Evolutionary conservation across 129 eudicot genomes (phyloP).

Genomic region (Flaveria linearis): DNA sequence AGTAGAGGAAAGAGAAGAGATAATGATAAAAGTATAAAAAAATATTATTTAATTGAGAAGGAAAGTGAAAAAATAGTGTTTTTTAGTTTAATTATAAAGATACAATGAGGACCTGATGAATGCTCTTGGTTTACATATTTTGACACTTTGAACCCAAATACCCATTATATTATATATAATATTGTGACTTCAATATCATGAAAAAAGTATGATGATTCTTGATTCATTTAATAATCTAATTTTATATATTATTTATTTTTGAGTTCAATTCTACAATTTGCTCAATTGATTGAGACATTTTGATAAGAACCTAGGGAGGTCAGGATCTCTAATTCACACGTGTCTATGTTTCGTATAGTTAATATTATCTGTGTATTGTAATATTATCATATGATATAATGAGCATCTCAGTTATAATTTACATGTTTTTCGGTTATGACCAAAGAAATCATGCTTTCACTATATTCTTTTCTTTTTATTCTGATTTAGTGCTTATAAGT

Average conservation of each 20-base stretch:
- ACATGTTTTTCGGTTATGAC: background rate
- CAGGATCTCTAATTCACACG: background rate
- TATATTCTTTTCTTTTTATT: background rate
- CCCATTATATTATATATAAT: no score
- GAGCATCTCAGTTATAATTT: background rate
- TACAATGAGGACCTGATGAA: no score
- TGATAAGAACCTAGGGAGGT: background rate
- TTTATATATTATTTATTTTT: background rate
- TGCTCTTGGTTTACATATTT: no score
- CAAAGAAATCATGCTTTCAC: background rate
- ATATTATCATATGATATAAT: background rate
- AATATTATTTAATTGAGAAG: no score
- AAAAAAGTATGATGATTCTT: background rate
- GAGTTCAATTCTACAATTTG: background rate
- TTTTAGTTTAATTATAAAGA: no score
- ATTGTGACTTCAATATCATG: background rate
- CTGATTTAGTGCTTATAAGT: background rate
- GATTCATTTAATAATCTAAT: constrained; percentile 2
- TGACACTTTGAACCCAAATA: no score
- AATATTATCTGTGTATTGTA: background rate
- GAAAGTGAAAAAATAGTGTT: no score
- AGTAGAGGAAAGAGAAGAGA: no score
- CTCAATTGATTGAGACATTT: background rate
- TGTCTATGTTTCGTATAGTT: background rate
- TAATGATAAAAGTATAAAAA: no score